These are phyloP conservation scores for Geoglossum glabrum DNA, from an alignment of 495 filamentous ascomycete species.

Conservation along the genomic window DNA sequence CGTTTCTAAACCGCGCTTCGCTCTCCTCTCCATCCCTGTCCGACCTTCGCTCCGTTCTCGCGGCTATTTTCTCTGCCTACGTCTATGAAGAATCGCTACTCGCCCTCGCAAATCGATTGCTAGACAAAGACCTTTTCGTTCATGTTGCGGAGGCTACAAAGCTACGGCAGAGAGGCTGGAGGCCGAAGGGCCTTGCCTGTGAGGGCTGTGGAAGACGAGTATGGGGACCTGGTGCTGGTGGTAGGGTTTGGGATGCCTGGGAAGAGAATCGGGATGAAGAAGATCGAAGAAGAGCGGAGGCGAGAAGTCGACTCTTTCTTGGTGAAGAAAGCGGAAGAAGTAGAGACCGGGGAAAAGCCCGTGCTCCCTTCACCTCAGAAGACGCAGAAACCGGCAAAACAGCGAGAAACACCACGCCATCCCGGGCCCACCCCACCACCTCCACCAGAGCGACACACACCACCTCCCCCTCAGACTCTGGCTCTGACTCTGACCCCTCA, in stretches of 20 bases:
- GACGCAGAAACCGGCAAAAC: background rate
- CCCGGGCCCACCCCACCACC: background rate
- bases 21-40: conserved; percentile 65
- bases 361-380: background rate
- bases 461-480: background rate
- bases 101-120: conserved; percentile 59
- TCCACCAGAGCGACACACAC: background rate
- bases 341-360: conserved; percentile 2
- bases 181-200: conserved; percentile 65
- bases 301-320: background rate
- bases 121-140: conserved; percentile 79
- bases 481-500: background rate
- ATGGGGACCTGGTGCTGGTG: conserved; percentile 77
- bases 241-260: conserved; percentile 65
- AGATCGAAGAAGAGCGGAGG: conserved; percentile 6
- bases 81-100: conserved; percentile 81
- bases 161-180: conserved; percentile 74
- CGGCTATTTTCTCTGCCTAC: conserved; percentile 85
- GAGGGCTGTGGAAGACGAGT: conserved; percentile 65
- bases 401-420: background rate
- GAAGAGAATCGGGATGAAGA: conserved; percentile 33
- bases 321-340: background rate
- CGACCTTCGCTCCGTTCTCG: conserved; percentile 66
- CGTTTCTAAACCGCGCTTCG: conserved; percentile 72
- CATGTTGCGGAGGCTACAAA: conserved; percentile 55